These are phyloP conservation scores for Gnomoniopsis smithogilvyi DNA, from an alignment of 2,329 filamentous ascomycete species.

Conservation along the genomic window DNA sequence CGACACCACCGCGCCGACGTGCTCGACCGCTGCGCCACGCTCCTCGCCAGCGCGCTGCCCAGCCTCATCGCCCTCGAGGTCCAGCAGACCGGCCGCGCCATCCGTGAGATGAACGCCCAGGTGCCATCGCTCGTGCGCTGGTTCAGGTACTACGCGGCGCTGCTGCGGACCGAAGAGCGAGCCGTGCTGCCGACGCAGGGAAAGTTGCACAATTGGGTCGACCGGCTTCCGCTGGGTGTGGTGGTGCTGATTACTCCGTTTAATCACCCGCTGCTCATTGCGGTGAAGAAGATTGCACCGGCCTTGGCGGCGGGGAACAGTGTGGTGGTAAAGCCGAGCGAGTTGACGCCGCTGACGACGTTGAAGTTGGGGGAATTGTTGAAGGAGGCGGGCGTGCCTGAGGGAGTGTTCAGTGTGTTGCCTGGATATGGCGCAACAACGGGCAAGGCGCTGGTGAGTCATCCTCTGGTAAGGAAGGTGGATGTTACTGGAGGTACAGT, in stretches of 20 bases:
- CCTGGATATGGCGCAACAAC: constrained; percentile 52
- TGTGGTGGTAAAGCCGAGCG: constrained; percentile 60
- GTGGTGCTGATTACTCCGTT: constrained; percentile 56
- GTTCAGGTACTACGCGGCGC: constrained; percentile 68
- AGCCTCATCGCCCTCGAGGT: constrained; percentile 62
- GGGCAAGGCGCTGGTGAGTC: constrained; percentile 51
- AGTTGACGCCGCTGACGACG: constrained; percentile 60
- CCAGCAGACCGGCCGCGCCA: constrained; percentile 62
- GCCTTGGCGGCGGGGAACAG: constrained; percentile 58
- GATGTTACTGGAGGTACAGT: constrained; percentile 73
- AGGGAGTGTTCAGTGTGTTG: constrained; percentile 65
- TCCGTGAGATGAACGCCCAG: constrained; percentile 69
- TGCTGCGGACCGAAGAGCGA: constrained; percentile 66
- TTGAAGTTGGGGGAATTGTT: constrained; percentile 58
- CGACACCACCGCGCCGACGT: constrained; percentile 58
- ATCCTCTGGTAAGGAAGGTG: constrained; percentile 57
- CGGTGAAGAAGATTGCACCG: constrained; percentile 58
- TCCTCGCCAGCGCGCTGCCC: constrained; percentile 51
- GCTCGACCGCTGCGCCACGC: constrained; percentile 55
- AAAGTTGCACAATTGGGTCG: constrained; percentile 55
- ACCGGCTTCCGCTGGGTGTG: constrained; percentile 54
- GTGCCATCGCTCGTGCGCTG: constrained; percentile 63
- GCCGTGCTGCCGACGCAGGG: constrained; percentile 63
- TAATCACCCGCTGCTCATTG: constrained; percentile 57
- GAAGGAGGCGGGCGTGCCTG: constrained; percentile 65